Conservation (phyloP, 148 eudicot species). For the Selenicereus undatus region DNA sequence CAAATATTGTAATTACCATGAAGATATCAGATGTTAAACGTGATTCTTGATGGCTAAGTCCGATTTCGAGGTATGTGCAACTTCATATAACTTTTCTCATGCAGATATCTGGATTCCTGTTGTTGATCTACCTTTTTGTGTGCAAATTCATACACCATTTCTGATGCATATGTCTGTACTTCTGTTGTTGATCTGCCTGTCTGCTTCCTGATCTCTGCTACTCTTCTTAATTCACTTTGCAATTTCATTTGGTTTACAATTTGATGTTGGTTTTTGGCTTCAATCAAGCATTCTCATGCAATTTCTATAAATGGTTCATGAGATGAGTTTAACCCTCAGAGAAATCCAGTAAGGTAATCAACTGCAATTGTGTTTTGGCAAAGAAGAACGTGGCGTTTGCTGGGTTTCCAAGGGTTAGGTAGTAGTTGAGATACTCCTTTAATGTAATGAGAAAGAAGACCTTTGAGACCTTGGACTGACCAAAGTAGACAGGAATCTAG, state of each 20-base stretch:
- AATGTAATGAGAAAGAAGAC: constrained; percentile 24
- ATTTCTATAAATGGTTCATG: background rate
- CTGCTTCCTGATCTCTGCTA: background rate
- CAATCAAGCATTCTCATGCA: background rate
- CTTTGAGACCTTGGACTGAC: constrained; percentile 44
- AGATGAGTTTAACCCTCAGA: background rate
- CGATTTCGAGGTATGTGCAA: background rate
- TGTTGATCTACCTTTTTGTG: background rate
- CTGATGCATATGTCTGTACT: constrained; percentile 7
- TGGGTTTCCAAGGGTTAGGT: background rate
- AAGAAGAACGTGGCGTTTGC: background rate
- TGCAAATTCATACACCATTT: background rate
- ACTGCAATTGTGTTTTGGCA: too few relatives aligned
- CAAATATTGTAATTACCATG: background rate
- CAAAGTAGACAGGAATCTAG: constrained; percentile 34
- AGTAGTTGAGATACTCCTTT: background rate
- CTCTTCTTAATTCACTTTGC: constrained; percentile 12
- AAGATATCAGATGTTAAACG: background rate
- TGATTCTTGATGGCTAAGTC: background rate
- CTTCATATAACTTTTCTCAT: background rate
- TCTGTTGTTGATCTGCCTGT: background rate
- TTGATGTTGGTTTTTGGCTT: background rate
- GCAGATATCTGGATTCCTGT: background rate
- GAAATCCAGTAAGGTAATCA: background rate
- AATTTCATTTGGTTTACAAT: background rate